phyloP scores from a whole-genome alignment of 257 asterid species.

The Echites panduratus region DNA sequence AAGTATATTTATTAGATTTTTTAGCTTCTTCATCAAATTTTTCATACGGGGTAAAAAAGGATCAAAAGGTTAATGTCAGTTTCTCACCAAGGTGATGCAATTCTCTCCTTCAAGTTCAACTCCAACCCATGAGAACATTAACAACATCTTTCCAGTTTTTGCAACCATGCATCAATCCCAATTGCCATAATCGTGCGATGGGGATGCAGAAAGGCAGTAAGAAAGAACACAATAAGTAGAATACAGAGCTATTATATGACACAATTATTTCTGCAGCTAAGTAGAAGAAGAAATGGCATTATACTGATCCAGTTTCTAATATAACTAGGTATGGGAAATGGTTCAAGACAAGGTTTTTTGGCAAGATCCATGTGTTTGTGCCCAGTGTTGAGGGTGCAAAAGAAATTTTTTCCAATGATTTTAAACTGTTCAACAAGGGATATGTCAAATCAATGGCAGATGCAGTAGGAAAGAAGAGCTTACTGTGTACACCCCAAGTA shows the following conservation, averaged over 20 bases:
- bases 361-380: conserved; percentile 41
- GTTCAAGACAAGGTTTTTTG: conserved; percentile 57
- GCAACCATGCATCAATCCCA: not conserved
- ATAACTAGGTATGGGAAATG: conserved; percentile 45
- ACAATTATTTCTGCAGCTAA: not conserved
- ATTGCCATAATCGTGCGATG: not conserved
- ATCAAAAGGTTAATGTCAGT: not conserved
- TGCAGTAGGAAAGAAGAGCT: conserved; percentile 51
- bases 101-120: not conserved
- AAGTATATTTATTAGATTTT: not conserved
- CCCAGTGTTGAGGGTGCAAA: conserved; percentile 55
- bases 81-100: not conserved
- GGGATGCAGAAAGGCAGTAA: not conserved
- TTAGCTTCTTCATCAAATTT: not conserved
- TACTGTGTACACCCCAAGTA: conserved; percentile 37
- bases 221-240: not conserved
- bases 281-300: not conserved
- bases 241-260: not conserved
- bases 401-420: conserved; percentile 39
- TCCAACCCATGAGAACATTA: not conserved
- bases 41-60: not conserved
- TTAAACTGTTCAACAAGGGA: conserved; percentile 45
- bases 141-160: not conserved
- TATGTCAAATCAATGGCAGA: conserved; percentile 53
- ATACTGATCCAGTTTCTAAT: not conserved